Evolutionary conservation across 108 stramenopile species (phyloP).

Genomic region (Cyclotella choctawhatcheeana): DNA sequence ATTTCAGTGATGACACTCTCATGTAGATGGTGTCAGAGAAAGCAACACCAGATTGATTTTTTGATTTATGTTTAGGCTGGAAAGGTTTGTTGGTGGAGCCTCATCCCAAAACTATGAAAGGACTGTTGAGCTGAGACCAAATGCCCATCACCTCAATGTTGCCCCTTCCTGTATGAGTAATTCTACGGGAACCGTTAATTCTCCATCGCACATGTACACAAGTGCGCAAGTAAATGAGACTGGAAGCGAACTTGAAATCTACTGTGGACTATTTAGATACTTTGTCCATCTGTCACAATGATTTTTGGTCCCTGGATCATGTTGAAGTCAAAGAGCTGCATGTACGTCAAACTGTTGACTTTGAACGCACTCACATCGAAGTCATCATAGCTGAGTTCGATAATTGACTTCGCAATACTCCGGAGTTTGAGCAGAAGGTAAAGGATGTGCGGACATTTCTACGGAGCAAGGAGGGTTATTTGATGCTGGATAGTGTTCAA

Average conservation of each 20-base stretch:
- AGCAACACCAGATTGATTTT: conserved; percentile 62
- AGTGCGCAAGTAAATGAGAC: conserved; percentile 45
- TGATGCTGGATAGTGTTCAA: conserved; percentile 22
- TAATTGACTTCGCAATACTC: conserved; percentile 38
- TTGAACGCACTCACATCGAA: conserved; percentile 48
- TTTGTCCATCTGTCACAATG: conserved; percentile 27
- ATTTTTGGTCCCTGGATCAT: conserved; percentile 72
- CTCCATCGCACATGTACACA: conserved; percentile 40
- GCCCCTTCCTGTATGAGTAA: conserved; percentile 51
- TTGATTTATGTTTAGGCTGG: conserved; percentile 63
- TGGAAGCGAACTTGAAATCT: conserved; percentile 40
- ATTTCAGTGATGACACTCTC: no score
- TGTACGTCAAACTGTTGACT: conserved; percentile 60
- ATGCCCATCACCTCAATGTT: conserved; percentile 54
- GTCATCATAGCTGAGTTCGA: conserved; percentile 56
- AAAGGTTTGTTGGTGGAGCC: conserved; percentile 56
- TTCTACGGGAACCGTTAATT: conserved; percentile 18
- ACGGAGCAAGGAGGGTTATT: conserved; percentile 7
- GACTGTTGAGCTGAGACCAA: conserved; percentile 40
- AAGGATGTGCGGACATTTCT: conserved; percentile 12
- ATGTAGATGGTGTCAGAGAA: conserved; percentile 60
- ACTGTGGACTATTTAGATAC: conserved; percentile 58
- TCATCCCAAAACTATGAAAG: conserved; percentile 48
- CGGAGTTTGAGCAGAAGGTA: conserved; percentile 11
- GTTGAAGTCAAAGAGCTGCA: conserved; percentile 65